Base-by-base conservation (phyloP, 2,329 filamentous ascomycete species). In the Didymella keratinophila region DNA sequence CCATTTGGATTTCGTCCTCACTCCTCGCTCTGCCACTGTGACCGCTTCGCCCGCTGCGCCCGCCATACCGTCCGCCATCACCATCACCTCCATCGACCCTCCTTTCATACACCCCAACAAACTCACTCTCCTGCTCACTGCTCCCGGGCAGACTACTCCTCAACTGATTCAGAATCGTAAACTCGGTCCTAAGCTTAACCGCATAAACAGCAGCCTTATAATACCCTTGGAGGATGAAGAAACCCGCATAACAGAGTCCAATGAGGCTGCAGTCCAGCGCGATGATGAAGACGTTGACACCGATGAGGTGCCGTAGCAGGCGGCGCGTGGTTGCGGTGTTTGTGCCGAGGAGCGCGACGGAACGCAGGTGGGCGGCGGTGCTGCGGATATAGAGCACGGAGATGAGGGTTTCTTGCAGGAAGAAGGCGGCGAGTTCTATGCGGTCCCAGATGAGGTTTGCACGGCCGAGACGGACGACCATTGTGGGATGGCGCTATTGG, bases 181-280 rank as follows among this genome's bases (percentile, higher is more conserved):
- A 80, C 65, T 86, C 84, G 3, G 83, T 76, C 60, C 83, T 81
- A 27, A 84, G 72, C 64, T 80, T 81, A 54, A 80, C 65, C 44
- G 75, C 78, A 60, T 80, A 81, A 2, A 79, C 71, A 8, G 78
- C 74, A 11, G 56, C 70, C 55, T 78, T 78, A 54, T 75, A 71
- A n/a, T 74, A 70, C 5, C 72, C 73, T 47, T 79, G 75, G 2
- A 80, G 57, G 45, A 74, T 75, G 62, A 78, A 79, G 39, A 74
- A 63, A 11, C 71, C 71, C 3, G 74, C 68, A 59, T 75, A 79
- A 58, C 78, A 74, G 12, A 79, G 63, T 6, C 68, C 77, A 0
- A 80, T 71, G 0, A 80, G 66, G 20, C 71, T 70, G 52, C 75
- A 69, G 57, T 80, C 78, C 32, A 80, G 71, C 7, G 65, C 60